These are phyloP conservation scores for Filobasidium wieringae DNA, from an alignment of 768 basidiomycete genomes.

Conservation along the genomic window DNA sequence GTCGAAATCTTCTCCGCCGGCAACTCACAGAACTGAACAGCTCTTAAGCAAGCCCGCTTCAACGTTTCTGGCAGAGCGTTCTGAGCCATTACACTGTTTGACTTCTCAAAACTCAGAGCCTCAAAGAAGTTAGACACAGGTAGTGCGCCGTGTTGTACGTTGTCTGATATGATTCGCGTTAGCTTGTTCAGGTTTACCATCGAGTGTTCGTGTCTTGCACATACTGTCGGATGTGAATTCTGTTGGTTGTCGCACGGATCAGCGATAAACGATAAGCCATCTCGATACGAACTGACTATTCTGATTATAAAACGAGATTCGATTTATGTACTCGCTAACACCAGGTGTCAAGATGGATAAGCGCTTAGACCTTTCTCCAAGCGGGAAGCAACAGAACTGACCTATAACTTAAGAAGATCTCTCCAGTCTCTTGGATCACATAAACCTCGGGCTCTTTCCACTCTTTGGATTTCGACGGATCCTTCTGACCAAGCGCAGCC, in stretches of 20 bases:
- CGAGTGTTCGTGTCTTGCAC: background rate
- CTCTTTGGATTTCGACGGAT: background rate
- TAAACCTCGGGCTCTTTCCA: slow-evolving; percentile 14
- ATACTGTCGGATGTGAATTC: slow-evolving; percentile 11
- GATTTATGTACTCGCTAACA: slow-evolving; percentile 1
- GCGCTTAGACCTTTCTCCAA: background rate
- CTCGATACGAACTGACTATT: background rate
- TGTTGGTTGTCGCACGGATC: background rate
- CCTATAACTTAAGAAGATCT: slow-evolving; percentile 14
- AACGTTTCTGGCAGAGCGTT: slow-evolving; percentile 82
- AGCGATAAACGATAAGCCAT: background rate
- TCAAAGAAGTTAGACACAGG: slow-evolving; percentile 87
- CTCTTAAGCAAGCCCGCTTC: slow-evolving; percentile 77
- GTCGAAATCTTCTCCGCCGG: slow-evolving; percentile 13
- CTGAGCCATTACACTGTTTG: slow-evolving; percentile 80
- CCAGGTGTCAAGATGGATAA: background rate
- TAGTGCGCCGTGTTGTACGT: slow-evolving; percentile 63
- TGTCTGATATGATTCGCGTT: background rate
- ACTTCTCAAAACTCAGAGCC: slow-evolving; percentile 79
- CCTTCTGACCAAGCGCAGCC: background rate
- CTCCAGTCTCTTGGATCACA: slow-evolving; percentile 9
- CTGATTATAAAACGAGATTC: slow-evolving; percentile 6
- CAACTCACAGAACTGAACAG: slow-evolving; percentile 91
- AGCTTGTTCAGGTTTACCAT: background rate
- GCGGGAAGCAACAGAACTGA: slow-evolving; percentile 1